phyloP scores from a whole-genome alignment of 2,329 filamentous ascomycete genomes.

The Herpotrichia juniperi region DNA sequence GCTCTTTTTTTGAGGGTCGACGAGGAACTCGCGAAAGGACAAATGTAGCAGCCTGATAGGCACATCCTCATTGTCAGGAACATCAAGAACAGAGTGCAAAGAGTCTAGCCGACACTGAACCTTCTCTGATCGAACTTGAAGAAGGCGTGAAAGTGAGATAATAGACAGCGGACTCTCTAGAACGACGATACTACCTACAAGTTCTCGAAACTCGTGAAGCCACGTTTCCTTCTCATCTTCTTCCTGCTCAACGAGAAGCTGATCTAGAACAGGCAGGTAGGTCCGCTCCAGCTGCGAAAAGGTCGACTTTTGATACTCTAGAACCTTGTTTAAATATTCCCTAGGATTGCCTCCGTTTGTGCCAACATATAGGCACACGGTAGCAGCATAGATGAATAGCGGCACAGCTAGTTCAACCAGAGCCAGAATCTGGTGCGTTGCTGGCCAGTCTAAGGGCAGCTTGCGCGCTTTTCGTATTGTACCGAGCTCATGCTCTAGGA shows the following conservation, averaged over 20 bases:
- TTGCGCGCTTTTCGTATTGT: conserved; percentile 18
- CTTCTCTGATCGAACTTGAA: conserved; percentile 19
- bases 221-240: conserved; percentile 23
- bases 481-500: conserved; percentile 24
- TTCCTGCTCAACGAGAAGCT: conserved; percentile 38
- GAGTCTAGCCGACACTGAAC: conserved; percentile 30
- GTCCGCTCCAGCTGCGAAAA: conserved; percentile 23
- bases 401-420: conserved; percentile 33
- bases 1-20: conserved; percentile 22
- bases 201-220: conserved; percentile 15
- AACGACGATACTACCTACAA: conserved; percentile 25
- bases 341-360: conserved; percentile 16
- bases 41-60: conserved; percentile 36
- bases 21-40: conserved; percentile 39
- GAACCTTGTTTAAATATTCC: conserved; percentile 17
- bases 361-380: conserved; percentile 28
- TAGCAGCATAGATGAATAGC: conserved; percentile 45
- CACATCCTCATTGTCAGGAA: conserved; percentile 34
- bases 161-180: conserved; percentile 26
- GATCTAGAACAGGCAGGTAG: conserved; percentile 25
- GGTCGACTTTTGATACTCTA: conserved; percentile 18
- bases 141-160: conserved; percentile 16
- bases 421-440: conserved; percentile 20
- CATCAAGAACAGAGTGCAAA: conserved; percentile 27
- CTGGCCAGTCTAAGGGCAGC: conserved; percentile 30